phyloP scores from a whole-genome alignment of 495 filamentous ascomycete species.

The Trichoderma virens region DNA sequence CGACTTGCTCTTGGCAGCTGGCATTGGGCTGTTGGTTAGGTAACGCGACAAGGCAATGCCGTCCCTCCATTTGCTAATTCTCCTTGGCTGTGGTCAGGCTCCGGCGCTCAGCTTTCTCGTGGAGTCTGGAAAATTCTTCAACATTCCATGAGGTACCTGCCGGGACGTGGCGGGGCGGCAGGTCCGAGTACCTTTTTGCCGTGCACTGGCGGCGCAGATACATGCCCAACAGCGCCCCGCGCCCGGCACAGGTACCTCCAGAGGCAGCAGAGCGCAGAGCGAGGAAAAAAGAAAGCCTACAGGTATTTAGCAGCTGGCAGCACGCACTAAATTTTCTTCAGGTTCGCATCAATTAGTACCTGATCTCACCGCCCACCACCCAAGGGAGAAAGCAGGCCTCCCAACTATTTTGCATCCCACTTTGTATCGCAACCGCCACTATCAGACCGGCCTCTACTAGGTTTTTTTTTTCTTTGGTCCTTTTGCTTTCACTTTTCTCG shows the following conservation, averaged over 20 bases:
- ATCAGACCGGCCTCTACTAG: not conserved
- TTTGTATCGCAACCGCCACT: conserved; percentile 8
- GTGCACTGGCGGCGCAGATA: not conserved
- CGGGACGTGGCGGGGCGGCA: not conserved
- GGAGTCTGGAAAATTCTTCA: conserved; percentile 6
- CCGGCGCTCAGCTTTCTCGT: conserved; percentile 2
- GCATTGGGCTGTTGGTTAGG: too few relatives aligned
- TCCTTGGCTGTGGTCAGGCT: too few relatives aligned
- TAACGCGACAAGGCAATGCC: too few relatives aligned
- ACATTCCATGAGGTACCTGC: not conserved
- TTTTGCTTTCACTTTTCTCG: not conserved
- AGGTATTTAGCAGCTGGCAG: not conserved
- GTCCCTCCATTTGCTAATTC: too few relatives aligned
- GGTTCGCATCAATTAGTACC: conserved; percentile 5
- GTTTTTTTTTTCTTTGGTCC: not conserved
- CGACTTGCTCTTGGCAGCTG: too few relatives aligned
- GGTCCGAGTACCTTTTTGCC: not conserved
- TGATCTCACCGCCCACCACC: conserved; percentile 7
- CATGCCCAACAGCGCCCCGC: not conserved
- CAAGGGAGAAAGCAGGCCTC: not conserved
- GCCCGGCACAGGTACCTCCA: not conserved
- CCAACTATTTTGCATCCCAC: conserved; percentile 2
- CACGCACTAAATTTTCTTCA: not conserved
- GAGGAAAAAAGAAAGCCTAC: too few relatives aligned
- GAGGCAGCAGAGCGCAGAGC: not conserved